phyloP scores from a whole-genome alignment of 2,329 filamentous ascomycete genomes.

The Aspergillus felis region DNA sequence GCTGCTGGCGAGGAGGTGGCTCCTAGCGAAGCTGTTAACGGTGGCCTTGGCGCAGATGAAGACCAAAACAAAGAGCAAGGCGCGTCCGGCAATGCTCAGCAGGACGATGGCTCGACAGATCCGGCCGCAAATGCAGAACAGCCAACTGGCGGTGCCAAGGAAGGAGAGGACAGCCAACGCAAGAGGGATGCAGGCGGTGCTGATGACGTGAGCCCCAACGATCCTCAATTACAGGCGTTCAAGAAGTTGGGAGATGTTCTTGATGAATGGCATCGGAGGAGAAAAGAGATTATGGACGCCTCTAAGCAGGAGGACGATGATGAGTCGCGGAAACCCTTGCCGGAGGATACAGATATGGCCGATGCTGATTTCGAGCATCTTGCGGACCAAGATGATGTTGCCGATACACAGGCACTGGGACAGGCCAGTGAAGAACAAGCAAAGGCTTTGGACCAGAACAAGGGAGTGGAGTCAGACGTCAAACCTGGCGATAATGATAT shows the following conservation, averaged over 20 bases:
- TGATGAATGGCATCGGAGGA: slow-evolving; percentile 87
- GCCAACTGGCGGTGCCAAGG: slow-evolving; percentile 40
- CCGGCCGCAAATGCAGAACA: slow-evolving; percentile 46
- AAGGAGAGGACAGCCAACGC: slow-evolving; percentile 36
- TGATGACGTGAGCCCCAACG: slow-evolving; percentile 32
- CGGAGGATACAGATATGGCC: slow-evolving; percentile 65
- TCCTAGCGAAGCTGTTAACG: slow-evolving; percentile 39
- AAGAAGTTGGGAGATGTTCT: slow-evolving; percentile 91
- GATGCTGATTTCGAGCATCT: slow-evolving; percentile 91
- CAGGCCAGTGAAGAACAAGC: slow-evolving; percentile 84
- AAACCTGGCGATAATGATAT: slow-evolving; percentile 52
- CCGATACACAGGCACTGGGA: slow-evolving; percentile 90
- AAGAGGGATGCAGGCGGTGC: slow-evolving; percentile 35
- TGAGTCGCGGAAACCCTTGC: slow-evolving; percentile 46
- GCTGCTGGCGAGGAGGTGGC: slow-evolving; percentile 54
- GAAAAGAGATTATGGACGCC: slow-evolving; percentile 71
- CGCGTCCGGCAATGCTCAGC: slow-evolving; percentile 45
- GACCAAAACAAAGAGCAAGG: slow-evolving; percentile 41
- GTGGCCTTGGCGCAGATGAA: slow-evolving; percentile 36
- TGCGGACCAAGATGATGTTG: slow-evolving; percentile 72
- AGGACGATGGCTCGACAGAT: slow-evolving; percentile 43
- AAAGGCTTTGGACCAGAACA: slow-evolving; percentile 78
- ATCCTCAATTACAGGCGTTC: slow-evolving; percentile 65
- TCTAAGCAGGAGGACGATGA: slow-evolving; percentile 50
- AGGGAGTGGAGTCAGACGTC: slow-evolving; percentile 72